A percentile compares a stretch with the other conserved stretches of the same genome.
Evolutionary conservation across 129 eudicot species (phyloP).

Genomic region (Saposhnikovia divaricata): DNA sequence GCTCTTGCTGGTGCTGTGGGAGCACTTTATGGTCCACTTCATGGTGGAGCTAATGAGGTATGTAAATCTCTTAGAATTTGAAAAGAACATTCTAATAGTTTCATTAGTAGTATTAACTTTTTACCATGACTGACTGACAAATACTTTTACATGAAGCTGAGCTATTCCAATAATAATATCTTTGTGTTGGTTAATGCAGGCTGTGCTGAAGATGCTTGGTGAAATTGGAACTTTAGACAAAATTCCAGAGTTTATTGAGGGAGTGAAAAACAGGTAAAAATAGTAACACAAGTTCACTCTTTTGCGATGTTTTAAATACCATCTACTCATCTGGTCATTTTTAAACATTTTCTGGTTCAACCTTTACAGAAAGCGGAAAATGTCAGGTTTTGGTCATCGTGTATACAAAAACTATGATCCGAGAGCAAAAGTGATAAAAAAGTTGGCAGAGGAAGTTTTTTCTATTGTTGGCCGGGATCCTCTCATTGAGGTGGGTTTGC

Average conservation of each 20-base stretch:
- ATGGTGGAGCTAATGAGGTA: constrained; percentile 99
- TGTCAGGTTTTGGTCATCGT: constrained; percentile 99
- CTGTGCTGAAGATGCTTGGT: constrained; percentile 91
- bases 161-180: neutral
- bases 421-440: constrained; percentile 87
- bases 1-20: constrained; percentile 99
- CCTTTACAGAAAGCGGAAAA: constrained; percentile 71
- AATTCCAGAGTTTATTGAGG: constrained; percentile 95
- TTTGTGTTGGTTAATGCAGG: constrained; percentile 30
- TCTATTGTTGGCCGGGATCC: constrained; percentile 98
- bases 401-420: constrained; percentile 98
- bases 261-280: constrained; percentile 84
- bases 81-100: neutral
- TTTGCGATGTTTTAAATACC: neutral
- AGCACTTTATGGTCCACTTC: constrained; percentile 97
- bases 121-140: neutral
- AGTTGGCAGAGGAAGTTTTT: constrained; percentile 90
- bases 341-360: neutral
- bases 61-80: neutral
- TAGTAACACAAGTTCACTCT: neutral
- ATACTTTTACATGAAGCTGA: neutral
- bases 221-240: constrained; percentile 90
- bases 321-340: neutral
- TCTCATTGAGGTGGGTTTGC: constrained; percentile 69
- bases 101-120: neutral